phyloP scores from a whole-genome alignment of 2,329 filamentous ascomycete genomes.

The Aspergillus arachidicola region DNA sequence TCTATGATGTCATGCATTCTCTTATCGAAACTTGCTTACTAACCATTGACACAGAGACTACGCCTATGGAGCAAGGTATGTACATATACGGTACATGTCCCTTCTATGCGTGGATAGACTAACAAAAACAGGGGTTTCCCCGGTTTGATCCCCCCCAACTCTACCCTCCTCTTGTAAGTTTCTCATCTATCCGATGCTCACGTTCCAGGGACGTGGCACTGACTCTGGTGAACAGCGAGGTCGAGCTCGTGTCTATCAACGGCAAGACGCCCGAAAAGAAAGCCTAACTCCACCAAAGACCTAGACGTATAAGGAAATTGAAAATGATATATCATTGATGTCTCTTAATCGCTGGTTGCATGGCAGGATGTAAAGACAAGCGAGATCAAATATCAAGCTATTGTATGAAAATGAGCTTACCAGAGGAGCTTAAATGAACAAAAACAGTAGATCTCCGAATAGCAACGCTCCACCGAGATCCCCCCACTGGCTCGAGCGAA shows the following conservation, averaged over 20 bases:
- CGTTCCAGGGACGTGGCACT: constrained; percentile 1
- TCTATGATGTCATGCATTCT: neutral
- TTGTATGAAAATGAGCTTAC: no score
- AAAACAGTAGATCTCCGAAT: no score
- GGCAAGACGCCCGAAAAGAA: no score
- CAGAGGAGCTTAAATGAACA: no score
- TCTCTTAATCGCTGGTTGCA: no score
- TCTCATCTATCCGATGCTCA: neutral
- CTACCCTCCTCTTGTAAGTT: constrained; percentile 82
- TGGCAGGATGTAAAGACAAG: no score
- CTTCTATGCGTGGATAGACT: neutral
- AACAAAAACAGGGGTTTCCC: constrained; percentile 68
- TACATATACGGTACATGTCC: constrained; percentile 7
- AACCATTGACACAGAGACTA: constrained; percentile 33
- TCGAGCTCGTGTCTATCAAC: neutral
- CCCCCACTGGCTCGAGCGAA: no score
- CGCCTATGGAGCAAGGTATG: constrained; percentile 46
- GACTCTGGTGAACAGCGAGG: constrained; percentile 54
- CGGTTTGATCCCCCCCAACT: constrained; percentile 71
- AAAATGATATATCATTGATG: no score
- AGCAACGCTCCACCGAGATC: no score
- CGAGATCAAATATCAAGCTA: no score
- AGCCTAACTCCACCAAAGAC: no score
- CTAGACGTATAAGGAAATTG: no score
- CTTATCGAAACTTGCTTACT: neutral